These are phyloP conservation scores for Liquidambar formosana DNA, from an alignment of 164 flowering plant species.

Conservation along the genomic window DNA sequence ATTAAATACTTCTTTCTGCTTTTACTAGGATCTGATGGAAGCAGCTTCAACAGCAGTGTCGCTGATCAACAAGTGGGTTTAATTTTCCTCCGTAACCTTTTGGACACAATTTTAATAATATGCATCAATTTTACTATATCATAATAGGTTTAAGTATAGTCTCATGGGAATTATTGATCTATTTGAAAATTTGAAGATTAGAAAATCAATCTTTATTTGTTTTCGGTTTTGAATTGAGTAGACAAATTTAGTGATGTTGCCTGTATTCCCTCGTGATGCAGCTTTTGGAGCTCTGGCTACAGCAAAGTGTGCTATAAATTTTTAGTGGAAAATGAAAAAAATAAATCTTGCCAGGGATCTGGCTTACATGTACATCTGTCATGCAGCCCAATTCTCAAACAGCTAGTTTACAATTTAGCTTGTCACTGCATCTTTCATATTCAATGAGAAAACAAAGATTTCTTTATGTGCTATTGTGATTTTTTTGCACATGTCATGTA, in stretches of 20 bases:
- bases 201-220: neutral
- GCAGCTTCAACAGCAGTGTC: slow-evolving; percentile 84
- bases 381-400: neutral
- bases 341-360: too few species aligned
- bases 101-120: neutral
- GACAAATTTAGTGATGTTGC: neutral
- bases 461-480: neutral
- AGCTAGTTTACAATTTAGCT: neutral
- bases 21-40: slow-evolving; percentile 57
- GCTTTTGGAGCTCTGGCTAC: neutral
- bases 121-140: neutral
- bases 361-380: neutral
- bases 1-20: slow-evolving; percentile 14
- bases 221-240: neutral
- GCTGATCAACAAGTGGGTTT: slow-evolving; percentile 83
- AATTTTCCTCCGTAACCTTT: slow-evolving; percentile 8
- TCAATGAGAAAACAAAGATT: neutral
- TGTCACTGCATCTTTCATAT: neutral
- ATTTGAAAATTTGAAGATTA: neutral
- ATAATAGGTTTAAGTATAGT: neutral
- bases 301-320: neutral
- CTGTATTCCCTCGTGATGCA: neutral
- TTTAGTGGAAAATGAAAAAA: neutral
- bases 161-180: neutral
- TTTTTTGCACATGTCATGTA: neutral